Base-by-base conservation (phyloP, 805 yeast species). In the Metschnikowia rubicola region DNA sequence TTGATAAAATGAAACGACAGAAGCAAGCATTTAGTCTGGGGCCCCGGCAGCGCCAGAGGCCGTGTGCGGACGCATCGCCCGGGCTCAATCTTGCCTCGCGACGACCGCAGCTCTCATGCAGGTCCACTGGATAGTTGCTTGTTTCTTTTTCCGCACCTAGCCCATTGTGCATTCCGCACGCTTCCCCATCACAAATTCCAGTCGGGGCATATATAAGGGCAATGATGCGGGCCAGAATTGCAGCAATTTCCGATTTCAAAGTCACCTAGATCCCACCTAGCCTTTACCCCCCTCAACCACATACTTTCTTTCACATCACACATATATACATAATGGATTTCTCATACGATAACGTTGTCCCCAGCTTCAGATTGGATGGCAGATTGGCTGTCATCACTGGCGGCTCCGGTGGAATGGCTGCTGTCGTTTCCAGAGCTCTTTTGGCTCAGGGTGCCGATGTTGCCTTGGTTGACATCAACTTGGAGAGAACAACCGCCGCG, bases 381-480 rank as follows among this genome's bases (percentile, higher is more conserved):
- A 80, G 83, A 61, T 71, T 84, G 46, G 88, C 89, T 36, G 74
- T 86, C 38, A 70, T 86, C 53, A 86, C 94, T 33, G 94, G 94
- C 39, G 94, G 91, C 8, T 83, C 89, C 32, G 94, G 94, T 40
- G 92, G 91, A 13, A 70, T 86, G 56, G 83, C 88, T 1, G 69
- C 82, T 33, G 81, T 84, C 12, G 61, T 85, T 44, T 73, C 85
- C 47, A 78, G 83, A 58, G 87, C 88, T 13, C 67, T 86, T 33
- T 64, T 86, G 10, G 86, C 87, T 4, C 87, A 86, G 58, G 95
- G 92, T 33, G 88, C 92, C 3, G 81, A 83, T 19, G 70, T 86
- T 37, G 94, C 94, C 29, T 72, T 86, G 37, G 73, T 86, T 32
- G 94, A 86, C 63, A 74, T 83, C 68, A 79, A 81, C 68, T 65